Conservation (phyloP, 2,329 filamentous ascomycete genomes). For the Emericellopsis atlantica region DNA sequence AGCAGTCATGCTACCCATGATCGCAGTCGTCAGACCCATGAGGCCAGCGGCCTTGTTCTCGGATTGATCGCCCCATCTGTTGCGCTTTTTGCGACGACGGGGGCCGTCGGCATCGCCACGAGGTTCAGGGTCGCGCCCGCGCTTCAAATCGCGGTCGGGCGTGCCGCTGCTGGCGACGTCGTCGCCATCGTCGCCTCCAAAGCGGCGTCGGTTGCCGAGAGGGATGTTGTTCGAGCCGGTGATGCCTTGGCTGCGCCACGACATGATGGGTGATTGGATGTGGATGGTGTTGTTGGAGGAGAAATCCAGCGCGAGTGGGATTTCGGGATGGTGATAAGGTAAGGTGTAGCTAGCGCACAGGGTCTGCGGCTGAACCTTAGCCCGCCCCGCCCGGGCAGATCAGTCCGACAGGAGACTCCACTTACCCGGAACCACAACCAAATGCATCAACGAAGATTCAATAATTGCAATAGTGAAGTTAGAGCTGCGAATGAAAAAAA, state of each 20-base stretch:
- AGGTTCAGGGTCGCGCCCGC: constrained; percentile 83
- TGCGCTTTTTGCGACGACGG: constrained; percentile 92
- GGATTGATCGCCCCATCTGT: constrained; percentile 92
- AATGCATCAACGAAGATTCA: too few relatives aligned
- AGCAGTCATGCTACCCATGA: constrained; percentile 94
- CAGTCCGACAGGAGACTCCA: too few relatives aligned
- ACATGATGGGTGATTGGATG: constrained; percentile 26
- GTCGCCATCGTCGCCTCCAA: constrained; percentile 48
- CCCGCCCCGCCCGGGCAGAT: too few relatives aligned
- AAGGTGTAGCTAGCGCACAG: too few relatives aligned
- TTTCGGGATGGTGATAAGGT: too few relatives aligned
- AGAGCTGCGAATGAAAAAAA: too few relatives aligned
- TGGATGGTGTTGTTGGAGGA: too few relatives aligned
- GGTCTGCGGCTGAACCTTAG: too few relatives aligned
- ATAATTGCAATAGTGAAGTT: too few relatives aligned
- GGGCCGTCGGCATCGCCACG: constrained; percentile 60
- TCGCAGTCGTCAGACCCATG: constrained; percentile 94
- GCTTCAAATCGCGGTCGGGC: constrained; percentile 50
- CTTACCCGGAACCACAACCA: too few relatives aligned
- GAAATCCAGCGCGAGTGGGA: too few relatives aligned
- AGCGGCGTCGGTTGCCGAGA: constrained; percentile 75
- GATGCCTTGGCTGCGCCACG: constrained; percentile 67
- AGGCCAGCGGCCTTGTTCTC: constrained; percentile 98
- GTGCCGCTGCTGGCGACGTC: constrained; percentile 17
- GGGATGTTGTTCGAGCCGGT: constrained; percentile 98